Evolutionary conservation across 371 early-diverging fungal genomes (phyloP).

Genomic region (Apophysomyces ossiformis): DNA sequence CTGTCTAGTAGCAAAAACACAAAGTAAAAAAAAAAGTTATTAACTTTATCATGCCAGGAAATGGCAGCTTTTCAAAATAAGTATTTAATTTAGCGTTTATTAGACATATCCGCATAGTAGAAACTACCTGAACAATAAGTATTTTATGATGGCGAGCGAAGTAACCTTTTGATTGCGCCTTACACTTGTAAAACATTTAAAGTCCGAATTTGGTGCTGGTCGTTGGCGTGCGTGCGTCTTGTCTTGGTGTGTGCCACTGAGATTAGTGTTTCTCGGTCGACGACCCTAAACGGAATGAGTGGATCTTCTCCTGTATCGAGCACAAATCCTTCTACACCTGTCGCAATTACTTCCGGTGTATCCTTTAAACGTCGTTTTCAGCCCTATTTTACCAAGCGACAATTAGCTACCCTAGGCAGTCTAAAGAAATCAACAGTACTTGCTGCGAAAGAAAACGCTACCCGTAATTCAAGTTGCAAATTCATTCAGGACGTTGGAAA

Average conservation of each 20-base stretch:
- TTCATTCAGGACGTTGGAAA: slow-evolving; percentile 56
- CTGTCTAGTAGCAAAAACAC: no score
- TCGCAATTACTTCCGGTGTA: slow-evolving; percentile 37
- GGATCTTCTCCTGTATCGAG: slow-evolving; percentile 31
- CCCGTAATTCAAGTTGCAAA: slow-evolving; percentile 48
- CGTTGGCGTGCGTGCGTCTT: no score
- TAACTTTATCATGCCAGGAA: no score
- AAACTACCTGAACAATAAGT: no score
- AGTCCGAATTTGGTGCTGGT: no score
- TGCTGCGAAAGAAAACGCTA: slow-evolving; percentile 32
- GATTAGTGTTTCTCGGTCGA: neutral
- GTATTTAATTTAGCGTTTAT: no score
- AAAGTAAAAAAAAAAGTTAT: no score
- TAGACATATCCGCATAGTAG: no score
- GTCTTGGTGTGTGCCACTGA: neutral
- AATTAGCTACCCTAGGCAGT: slow-evolving; percentile 37
- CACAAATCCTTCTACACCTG: slow-evolving; percentile 33
- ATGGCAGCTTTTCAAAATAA: no score
- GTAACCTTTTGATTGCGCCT: no score
- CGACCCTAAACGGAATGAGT: slow-evolving; percentile 18
- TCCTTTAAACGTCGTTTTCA: slow-evolving; percentile 42
- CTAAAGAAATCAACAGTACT: slow-evolving; percentile 30
- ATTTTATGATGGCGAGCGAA: no score
- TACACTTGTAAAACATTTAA: no score
- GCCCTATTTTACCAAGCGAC: slow-evolving; percentile 51